Conservation (phyloP, 352 stramenopile genomes). For the Phytophthora sojae region DNA sequence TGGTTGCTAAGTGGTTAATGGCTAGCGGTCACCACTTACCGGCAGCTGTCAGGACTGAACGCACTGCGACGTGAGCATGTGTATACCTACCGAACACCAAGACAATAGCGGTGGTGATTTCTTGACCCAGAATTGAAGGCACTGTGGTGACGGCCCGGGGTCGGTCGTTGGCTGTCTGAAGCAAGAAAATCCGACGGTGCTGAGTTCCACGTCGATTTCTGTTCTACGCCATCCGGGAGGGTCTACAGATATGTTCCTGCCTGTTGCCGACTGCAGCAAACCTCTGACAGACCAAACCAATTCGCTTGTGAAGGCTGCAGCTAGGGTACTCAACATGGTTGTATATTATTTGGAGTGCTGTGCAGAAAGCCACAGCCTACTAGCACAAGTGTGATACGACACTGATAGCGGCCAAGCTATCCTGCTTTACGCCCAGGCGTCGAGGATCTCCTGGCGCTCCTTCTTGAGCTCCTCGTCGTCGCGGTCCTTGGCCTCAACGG, state of each 20-base stretch:
- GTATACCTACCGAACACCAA: slow-evolving; percentile 36
- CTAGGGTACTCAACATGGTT: not conserved
- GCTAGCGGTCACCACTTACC: slow-evolving; percentile 47
- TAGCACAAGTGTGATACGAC: too few species aligned
- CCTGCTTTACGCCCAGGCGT: slow-evolving; percentile 26
- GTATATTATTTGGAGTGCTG: not conserved
- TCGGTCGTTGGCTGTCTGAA: slow-evolving; percentile 40
- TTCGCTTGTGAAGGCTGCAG: too few species aligned
- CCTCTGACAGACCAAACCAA: too few species aligned
- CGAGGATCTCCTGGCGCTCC: slow-evolving; percentile 36
- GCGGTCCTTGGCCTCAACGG: slow-evolving; percentile 32
- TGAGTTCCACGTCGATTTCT: too few species aligned
- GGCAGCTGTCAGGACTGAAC: slow-evolving; percentile 37
- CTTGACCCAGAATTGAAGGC: slow-evolving; percentile 44
- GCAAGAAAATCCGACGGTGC: too few species aligned
- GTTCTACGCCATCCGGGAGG: too few species aligned
- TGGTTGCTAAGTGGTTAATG: slow-evolving; percentile 43
- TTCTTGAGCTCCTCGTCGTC: slow-evolving; percentile 25
- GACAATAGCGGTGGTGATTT: slow-evolving; percentile 60
- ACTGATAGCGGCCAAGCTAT: too few species aligned
- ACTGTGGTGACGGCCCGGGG: slow-evolving; percentile 52
- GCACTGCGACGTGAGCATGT: slow-evolving; percentile 29
- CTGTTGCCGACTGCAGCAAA: too few species aligned
- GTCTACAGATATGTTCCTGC: too few species aligned
- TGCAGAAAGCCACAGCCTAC: not conserved